Evolutionary conservation across 2,329 filamentous ascomycete species (phyloP).

Genomic region (Myriangium duriaei): DNA sequence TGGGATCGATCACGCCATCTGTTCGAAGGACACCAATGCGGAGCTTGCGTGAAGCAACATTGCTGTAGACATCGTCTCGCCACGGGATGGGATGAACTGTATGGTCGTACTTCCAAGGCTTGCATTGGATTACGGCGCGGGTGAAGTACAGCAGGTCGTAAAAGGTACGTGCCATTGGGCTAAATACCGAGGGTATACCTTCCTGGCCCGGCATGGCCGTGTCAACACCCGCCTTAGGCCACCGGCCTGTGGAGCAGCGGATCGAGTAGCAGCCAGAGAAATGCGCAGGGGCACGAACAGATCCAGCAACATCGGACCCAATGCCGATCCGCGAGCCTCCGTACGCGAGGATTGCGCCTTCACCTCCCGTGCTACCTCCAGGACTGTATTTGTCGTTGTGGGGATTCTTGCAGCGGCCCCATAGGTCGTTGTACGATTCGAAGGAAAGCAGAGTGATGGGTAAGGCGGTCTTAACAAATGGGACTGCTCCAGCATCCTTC

Average conservation of each 20-base stretch:
- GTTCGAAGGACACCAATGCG: constrained; percentile 62
- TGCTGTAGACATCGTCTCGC: constrained; percentile 50
- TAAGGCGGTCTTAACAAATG: constrained; percentile 85
- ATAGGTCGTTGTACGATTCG: constrained; percentile 67
- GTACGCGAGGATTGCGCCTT: constrained; percentile 68
- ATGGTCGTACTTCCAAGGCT: constrained; percentile 82
- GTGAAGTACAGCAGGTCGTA: constrained; percentile 78
- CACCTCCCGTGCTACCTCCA: constrained; percentile 78
- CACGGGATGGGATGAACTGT: constrained; percentile 76
- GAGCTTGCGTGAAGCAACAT: constrained; percentile 50
- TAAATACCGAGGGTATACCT: constrained; percentile 77
- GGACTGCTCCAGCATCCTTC: constrained; percentile 76
- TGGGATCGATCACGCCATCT: constrained; percentile 64
- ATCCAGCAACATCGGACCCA: constrained; percentile 82
- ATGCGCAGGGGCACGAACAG: constrained; percentile 74
- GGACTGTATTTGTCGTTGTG: constrained; percentile 76
- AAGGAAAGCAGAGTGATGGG: constrained; percentile 80
- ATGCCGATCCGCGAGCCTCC: constrained; percentile 77
- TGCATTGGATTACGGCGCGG: constrained; percentile 61
- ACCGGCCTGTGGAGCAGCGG: constrained; percentile 76
- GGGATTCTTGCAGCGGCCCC: constrained; percentile 72
- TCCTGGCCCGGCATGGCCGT: constrained; percentile 92
- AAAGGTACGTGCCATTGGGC: constrained; percentile 80
- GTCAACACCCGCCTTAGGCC: constrained; percentile 72
- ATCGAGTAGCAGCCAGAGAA: constrained; percentile 83